Conservation (phyloP, 169 alveolate genomes). For the Plasmodium knowlesi region DNA sequence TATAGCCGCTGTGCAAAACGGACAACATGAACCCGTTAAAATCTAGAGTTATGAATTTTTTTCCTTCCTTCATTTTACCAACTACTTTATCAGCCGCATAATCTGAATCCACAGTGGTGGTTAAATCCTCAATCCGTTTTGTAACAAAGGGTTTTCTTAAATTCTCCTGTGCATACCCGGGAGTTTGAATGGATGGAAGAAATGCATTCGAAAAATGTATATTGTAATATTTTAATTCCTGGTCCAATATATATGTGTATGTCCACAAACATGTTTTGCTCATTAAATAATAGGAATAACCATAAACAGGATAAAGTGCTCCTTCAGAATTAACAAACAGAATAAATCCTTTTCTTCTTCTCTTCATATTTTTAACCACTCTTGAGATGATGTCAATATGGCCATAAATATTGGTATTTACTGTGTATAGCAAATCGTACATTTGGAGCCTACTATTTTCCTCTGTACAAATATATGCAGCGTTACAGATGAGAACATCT, state of each 20-base stretch:
- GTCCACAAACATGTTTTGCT: constrained; percentile 67
- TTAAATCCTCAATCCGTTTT: constrained; percentile 26
- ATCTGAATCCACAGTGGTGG: constrained; percentile 44
- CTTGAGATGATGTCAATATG: constrained; percentile 49
- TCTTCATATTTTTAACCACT: constrained; percentile 20
- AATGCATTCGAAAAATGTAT: constrained; percentile 54
- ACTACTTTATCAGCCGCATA: constrained; percentile 60
- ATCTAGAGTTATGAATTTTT: constrained; percentile 43
- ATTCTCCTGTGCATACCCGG: constrained; percentile 55
- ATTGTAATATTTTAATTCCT: constrained; percentile 50
- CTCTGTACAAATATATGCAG: constrained; percentile 56
- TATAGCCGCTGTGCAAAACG: constrained; percentile 33
- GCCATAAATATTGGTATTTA: constrained; percentile 54
- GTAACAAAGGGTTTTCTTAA: constrained; percentile 50
- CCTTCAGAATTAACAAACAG: constrained; percentile 62
- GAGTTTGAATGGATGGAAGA: constrained; percentile 64
- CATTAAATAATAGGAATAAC: constrained; percentile 55
- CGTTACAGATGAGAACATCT: constrained; percentile 71
- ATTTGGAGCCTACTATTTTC: constrained; percentile 34
- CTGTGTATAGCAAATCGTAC: constrained; percentile 52
- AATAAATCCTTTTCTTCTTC: constrained; percentile 38
- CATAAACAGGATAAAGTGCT: constrained; percentile 64
- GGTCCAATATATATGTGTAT: constrained; percentile 53
- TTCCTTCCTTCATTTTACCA: constrained; percentile 34
- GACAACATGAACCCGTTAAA: constrained; percentile 49